Conservation (phyloP, 2,329 filamentous ascomycete species). For the Calonectria pteridis region DNA sequence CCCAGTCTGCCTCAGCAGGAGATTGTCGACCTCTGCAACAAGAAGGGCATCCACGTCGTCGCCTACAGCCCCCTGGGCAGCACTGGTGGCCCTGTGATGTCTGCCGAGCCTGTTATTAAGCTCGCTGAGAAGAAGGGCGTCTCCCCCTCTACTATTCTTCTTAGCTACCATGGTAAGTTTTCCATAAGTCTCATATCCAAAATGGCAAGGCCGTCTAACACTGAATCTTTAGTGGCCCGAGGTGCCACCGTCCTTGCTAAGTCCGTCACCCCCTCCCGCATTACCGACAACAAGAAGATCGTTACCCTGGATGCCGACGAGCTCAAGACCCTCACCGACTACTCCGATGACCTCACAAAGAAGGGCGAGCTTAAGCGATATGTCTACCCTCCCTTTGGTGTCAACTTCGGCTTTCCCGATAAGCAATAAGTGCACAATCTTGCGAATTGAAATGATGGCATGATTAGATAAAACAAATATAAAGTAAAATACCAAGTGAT, state of each 20-base stretch:
- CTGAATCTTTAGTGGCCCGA: conserved; percentile 67
- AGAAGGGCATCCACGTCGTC: conserved; percentile 78
- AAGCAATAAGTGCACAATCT: conserved; percentile 56
- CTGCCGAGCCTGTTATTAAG: conserved; percentile 72
- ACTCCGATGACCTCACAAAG: conserved; percentile 63
- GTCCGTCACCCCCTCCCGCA: conserved; percentile 76
- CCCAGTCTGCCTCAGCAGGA: conserved; percentile 79
- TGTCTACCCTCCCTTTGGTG: conserved; percentile 77
- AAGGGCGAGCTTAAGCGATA: conserved; percentile 69
- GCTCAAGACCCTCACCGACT: conserved; percentile 67
- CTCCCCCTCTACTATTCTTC: conserved; percentile 71
- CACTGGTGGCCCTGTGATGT: conserved; percentile 74
- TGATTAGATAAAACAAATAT: not conserved
- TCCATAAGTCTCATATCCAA: not conserved
- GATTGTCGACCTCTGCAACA: conserved; percentile 76
- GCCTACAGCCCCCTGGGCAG: conserved; percentile 78
- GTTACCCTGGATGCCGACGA: conserved; percentile 76
- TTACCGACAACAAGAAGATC: conserved; percentile 77
- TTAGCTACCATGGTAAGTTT: conserved; percentile 78
- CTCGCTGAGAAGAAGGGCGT: conserved; percentile 74
- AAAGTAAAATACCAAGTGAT: conserved; percentile 3
- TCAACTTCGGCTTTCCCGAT: conserved; percentile 80
- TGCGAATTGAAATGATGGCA: not conserved
- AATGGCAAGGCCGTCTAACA: conserved; percentile 22
- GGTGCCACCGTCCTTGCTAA: conserved; percentile 80